phyloP scores from a whole-genome alignment of 2,329 filamentous ascomycete genomes.

The Paraconiothyrium sp. region DNA sequence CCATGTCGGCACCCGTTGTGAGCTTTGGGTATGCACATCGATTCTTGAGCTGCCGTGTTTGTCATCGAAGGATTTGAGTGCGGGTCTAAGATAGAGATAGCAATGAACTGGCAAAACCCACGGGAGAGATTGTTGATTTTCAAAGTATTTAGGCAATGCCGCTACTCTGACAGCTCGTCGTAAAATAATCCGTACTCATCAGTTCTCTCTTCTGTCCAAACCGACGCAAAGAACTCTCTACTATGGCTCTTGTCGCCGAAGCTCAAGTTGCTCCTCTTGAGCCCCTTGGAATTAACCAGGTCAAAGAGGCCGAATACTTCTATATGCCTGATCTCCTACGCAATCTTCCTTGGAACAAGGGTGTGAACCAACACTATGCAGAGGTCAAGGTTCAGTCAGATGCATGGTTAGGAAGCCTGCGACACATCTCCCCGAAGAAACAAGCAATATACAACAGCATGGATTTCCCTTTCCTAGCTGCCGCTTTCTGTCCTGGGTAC shows the following conservation, averaged over 20 bases:
- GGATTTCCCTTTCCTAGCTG: conserved; percentile 3
- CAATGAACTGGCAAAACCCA: neutral
- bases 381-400: conserved; percentile 2
- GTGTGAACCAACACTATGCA: neutral
- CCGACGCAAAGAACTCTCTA: neutral
- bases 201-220: neutral
- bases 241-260: neutral
- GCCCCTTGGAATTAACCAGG: neutral
- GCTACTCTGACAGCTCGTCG: neutral
- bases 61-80: too few species aligned
- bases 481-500: conserved; percentile 1
- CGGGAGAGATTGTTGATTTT: neutral
- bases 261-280: neutral
- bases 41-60: too few species aligned
- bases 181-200: neutral
- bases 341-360: neutral
- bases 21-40: neutral
- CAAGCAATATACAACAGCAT: conserved; percentile 1
- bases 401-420: conserved; percentile 1
- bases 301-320: conserved; percentile 3
- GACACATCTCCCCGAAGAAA: neutral
- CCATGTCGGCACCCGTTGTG: neutral
- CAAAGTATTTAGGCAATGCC: neutral
- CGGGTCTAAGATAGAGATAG: neutral
- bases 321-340: conserved; percentile 1